Evolutionary conservation across 345 rosid genomes (phyloP).

Genomic region (Salix arbutifolia): DNA sequence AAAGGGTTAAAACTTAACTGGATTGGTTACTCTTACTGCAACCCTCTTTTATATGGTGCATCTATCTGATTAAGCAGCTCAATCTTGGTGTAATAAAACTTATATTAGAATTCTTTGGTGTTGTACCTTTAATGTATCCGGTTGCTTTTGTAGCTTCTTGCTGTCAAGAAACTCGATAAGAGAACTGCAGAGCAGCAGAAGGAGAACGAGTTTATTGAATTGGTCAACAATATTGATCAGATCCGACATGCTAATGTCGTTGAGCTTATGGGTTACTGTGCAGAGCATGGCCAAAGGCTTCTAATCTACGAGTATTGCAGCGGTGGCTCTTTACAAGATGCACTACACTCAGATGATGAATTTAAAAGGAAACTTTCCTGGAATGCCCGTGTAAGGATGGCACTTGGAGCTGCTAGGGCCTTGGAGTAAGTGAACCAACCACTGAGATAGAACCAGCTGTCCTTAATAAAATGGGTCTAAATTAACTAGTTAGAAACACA

Average conservation of each 20-base stretch:
- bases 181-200: constrained; percentile 58
- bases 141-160: constrained; percentile 55
- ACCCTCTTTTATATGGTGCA: background rate
- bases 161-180: constrained; percentile 89
- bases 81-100: background rate
- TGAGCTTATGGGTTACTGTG: constrained; percentile 89
- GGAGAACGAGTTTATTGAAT: constrained; percentile 72
- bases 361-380: constrained; percentile 60
- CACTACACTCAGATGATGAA: constrained; percentile 79
- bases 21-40: background rate
- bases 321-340: constrained; percentile 77
- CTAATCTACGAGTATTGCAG: constrained; percentile 83
- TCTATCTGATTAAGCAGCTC: background rate
- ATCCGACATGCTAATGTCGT: constrained; percentile 84
- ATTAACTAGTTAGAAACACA: background rate
- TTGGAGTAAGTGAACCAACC: constrained; percentile 63
- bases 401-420: constrained; percentile 94
- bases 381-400: constrained; percentile 75
- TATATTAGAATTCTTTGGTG: background rate
- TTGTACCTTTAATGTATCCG: constrained; percentile 14
- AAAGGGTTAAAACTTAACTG: background rate
- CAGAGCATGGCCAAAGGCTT: constrained; percentile 92
- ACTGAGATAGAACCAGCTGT: background rate
- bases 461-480: background rate
- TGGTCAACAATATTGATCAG: constrained; percentile 71